Evolutionary conservation across 2,329 filamentous ascomycete genomes (phyloP).

Genomic region (Pyrenophora tritici-repentis): DNA sequence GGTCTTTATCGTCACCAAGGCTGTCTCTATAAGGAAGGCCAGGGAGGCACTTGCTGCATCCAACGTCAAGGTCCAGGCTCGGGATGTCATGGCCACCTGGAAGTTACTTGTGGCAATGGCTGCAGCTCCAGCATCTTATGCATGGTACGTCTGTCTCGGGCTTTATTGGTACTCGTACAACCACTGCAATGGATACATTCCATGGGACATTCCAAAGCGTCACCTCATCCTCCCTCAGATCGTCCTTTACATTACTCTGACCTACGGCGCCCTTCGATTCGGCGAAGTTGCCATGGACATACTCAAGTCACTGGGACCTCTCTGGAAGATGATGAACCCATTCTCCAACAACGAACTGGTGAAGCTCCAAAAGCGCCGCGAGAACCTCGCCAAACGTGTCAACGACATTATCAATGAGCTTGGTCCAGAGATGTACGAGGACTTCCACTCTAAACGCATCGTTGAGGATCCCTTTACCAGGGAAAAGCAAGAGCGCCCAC

Average conservation of each 20-base stretch:
- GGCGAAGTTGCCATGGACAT: constrained; percentile 99
- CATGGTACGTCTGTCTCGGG: constrained; percentile 38
- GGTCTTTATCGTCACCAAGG: constrained; percentile 46
- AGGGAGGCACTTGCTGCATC: constrained; percentile 48
- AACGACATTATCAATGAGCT: constrained; percentile 93
- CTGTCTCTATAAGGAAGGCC: constrained; percentile 46
- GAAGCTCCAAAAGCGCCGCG: constrained; percentile 73
- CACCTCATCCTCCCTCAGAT: constrained; percentile 69
- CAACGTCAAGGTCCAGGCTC: constrained; percentile 48
- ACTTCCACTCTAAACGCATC: constrained; percentile 61
- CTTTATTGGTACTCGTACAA: constrained; percentile 56
- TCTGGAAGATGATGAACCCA: constrained; percentile 83
- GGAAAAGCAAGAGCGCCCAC: constrained; percentile 20
- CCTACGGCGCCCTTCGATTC: constrained; percentile 90
- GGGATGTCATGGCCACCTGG: constrained; percentile 50
- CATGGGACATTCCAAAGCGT: constrained; percentile 74
- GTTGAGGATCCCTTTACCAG: constrained; percentile 43
- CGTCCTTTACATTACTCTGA: constrained; percentile 83
- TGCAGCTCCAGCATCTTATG: constrained; percentile 43
- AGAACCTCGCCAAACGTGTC: constrained; percentile 77
- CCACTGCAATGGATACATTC: constrained; percentile 80
- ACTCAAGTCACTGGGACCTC: constrained; percentile 86
- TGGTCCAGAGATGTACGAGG: constrained; percentile 94
- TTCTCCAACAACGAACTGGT: constrained; percentile 82
- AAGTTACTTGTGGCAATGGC: constrained; percentile 49